Evolutionary conservation across 73 alveolate genomes (phyloP).

Genomic region (Paramecium primaurelia): DNA sequence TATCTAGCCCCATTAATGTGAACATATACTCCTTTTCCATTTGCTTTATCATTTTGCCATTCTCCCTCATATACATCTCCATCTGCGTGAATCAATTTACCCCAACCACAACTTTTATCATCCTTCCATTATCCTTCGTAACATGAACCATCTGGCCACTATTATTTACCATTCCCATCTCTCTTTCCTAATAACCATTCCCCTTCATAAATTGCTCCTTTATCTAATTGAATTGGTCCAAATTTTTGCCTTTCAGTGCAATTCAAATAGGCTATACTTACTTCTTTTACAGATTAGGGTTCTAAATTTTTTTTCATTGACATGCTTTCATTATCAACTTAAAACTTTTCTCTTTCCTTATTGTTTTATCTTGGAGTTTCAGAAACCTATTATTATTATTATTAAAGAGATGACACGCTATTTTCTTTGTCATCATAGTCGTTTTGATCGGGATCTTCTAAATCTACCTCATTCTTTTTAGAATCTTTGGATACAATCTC

Average conservation of each 20-base stretch:
- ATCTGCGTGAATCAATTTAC: slow-evolving; percentile 60
- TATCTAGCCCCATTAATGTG: slow-evolving; percentile 68
- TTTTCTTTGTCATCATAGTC: background rate
- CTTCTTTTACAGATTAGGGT: background rate
- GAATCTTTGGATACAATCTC: background rate
- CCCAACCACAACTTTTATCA: slow-evolving; percentile 58
- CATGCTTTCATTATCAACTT: background rate
- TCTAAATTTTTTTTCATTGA: background rate
- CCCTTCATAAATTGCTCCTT: slow-evolving; percentile 70
- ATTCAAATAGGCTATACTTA: background rate
- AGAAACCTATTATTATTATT: background rate
- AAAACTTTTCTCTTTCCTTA: background rate
- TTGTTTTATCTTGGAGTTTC: slow-evolving; percentile 11
- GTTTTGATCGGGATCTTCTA: background rate
- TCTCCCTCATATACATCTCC: slow-evolving; percentile 71
- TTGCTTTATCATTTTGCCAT: slow-evolving; percentile 70
- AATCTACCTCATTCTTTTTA: background rate
- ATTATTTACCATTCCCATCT: slow-evolving; percentile 71
- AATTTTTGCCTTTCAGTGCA: slow-evolving; percentile 57
- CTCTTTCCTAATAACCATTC: slow-evolving; percentile 67
- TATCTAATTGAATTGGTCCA: slow-evolving; percentile 62
- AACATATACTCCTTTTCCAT: slow-evolving; percentile 75
- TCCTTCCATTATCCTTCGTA: slow-evolving; percentile 66
- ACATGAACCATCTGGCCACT: slow-evolving; percentile 73
- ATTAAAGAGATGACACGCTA: background rate